phyloP scores from a whole-genome alignment of 192 early-diverging fungal species.

The Thoreauomyces humboldtii region DNA sequence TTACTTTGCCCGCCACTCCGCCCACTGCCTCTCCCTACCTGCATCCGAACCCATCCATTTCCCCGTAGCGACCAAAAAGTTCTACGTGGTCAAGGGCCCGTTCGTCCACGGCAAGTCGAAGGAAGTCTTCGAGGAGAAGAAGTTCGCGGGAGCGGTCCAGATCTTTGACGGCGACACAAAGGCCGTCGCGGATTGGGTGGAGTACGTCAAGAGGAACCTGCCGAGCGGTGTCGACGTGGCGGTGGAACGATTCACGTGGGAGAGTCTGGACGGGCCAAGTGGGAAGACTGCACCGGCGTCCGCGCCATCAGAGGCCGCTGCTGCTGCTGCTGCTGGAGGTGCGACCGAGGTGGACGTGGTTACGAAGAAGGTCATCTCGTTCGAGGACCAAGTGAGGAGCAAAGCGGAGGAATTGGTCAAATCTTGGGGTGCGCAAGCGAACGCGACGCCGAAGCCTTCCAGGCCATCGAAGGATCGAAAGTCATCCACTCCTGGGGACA shows the following conservation, averaged over 20 bases:
- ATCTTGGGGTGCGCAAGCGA: background rate
- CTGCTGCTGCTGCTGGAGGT: background rate
- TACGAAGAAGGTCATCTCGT: background rate
- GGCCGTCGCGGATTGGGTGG: constrained; percentile 73
- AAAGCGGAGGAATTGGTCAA: background rate
- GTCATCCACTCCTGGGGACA: too few relatives aligned
- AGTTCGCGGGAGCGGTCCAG: constrained; percentile 76
- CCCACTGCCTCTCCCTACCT: constrained; percentile 69
- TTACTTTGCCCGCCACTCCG: constrained; percentile 81
- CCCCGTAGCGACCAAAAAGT: constrained; percentile 70
- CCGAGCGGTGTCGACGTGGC: constrained; percentile 84
- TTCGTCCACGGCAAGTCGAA: constrained; percentile 96
- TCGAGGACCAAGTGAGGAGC: background rate
- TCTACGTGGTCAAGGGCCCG: constrained; percentile 87
- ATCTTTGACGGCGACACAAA: constrained; percentile 75
- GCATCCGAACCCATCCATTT: constrained; percentile 68
- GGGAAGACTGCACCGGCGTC: too few relatives aligned
- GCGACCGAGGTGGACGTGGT: background rate
- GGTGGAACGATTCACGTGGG: constrained; percentile 68
- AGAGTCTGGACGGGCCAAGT: background rate
- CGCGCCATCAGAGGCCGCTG: background rate
- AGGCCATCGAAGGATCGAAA: too few relatives aligned
- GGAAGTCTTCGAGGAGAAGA: constrained; percentile 94
- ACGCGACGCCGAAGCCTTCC: too few relatives aligned
- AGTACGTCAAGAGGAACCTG: constrained; percentile 77